phyloP scores from a whole-genome alignment of 2,329 filamentous ascomycete species.

The Fusarium chaquense region DNA sequence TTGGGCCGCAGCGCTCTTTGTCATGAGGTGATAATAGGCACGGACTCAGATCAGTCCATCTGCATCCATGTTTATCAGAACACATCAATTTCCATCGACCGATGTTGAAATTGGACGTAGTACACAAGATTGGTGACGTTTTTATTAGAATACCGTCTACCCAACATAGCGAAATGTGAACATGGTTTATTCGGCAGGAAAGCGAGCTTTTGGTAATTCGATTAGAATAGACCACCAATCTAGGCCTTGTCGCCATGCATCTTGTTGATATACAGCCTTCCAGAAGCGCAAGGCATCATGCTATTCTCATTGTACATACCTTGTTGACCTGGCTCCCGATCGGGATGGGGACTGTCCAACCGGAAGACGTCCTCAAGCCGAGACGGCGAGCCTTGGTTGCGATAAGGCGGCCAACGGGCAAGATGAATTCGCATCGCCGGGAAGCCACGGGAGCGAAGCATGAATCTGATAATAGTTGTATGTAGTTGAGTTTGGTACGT shows the following conservation, averaged over 20 bases:
- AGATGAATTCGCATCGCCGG: conserved; percentile 38
- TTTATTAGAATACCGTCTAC: conserved; percentile 8
- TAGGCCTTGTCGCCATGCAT: conserved; percentile 12
- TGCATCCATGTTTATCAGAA: conserved; percentile 40
- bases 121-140: background rate
- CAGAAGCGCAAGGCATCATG: conserved; percentile 35
- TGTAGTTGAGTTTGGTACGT: conserved; percentile 25
- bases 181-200: conserved; percentile 25
- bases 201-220: background rate
- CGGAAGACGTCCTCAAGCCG: conserved; percentile 41
- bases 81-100: conserved; percentile 33
- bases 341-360: conserved; percentile 40
- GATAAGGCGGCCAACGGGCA: conserved; percentile 35
- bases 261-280: conserved; percentile 34
- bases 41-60: conserved; percentile 37
- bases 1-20: conserved; percentile 27
- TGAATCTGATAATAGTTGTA: conserved; percentile 9
- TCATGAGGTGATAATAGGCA: conserved; percentile 41
- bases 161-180: conserved; percentile 15
- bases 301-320: conserved; percentile 21
- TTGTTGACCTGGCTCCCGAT: conserved; percentile 39
- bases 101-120: conserved; percentile 23
- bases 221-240: conserved; percentile 3
- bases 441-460: conserved; percentile 41
- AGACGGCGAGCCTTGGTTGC: conserved; percentile 33